These are phyloP conservation scores for Salix caprea DNA, from an alignment of 345 rosid genomes.

Conservation along the genomic window DNA sequence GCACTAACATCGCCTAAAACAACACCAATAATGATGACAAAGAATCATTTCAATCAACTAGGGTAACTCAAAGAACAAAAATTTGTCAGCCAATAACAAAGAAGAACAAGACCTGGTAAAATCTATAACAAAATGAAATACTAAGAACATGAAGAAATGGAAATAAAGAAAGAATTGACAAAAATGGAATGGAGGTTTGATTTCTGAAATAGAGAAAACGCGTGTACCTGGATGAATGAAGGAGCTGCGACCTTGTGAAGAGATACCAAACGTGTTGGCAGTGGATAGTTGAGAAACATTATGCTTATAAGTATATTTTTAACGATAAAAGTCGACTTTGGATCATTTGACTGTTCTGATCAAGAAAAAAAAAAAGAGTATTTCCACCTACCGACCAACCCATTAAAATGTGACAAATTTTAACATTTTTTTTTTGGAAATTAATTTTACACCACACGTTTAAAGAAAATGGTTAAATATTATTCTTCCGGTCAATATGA, in stretches of 20 bases:
- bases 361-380: neutral
- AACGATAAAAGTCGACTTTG: neutral
- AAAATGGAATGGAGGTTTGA: too few species aligned
- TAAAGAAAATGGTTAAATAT: too few species aligned
- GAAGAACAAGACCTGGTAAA: neutral
- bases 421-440: too few species aligned
- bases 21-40: neutral
- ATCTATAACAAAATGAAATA: neutral
- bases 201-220: neutral
- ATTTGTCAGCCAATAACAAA: neutral
- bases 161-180: neutral
- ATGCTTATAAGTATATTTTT: neutral
- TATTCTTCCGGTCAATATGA: too few species aligned
- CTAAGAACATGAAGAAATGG: neutral
- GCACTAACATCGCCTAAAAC: neutral
- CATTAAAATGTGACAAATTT: neutral
- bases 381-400: neutral
- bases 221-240: constrained; percentile 4
- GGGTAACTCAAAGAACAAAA: neutral
- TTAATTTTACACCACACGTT: too few species aligned
- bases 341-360: neutral
- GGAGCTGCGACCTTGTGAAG: constrained; percentile 3
- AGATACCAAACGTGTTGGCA: constrained; percentile 6
- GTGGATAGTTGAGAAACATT: neutral
- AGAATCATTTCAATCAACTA: neutral